Conservation (phyloP, 2,329 filamentous ascomycete species). For the Ascochyta clinopodiicola region DNA sequence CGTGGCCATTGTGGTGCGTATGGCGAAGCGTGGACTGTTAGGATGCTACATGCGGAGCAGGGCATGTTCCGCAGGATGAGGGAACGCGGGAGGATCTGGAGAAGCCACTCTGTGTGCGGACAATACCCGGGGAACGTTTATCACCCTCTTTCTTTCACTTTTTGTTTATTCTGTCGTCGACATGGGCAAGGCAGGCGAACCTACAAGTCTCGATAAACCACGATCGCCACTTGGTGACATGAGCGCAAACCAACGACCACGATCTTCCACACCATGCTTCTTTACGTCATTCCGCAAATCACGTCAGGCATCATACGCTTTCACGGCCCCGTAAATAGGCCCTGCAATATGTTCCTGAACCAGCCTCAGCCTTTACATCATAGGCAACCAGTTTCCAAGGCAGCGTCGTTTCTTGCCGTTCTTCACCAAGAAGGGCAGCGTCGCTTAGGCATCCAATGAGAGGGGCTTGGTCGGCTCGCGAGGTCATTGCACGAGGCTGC, state of each 20-base stretch:
- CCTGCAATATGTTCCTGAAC: not conserved
- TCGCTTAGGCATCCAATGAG: constrained; percentile 2
- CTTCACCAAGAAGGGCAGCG: constrained; percentile 4
- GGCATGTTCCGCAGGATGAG: not conserved
- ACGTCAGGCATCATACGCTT: constrained; percentile 5
- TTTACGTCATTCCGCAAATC: not conserved
- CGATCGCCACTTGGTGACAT: not conserved
- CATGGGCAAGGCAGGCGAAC: not conserved
- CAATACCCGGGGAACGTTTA: not conserved
- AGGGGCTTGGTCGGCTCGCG: constrained; percentile 15
- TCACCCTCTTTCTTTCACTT: not conserved
- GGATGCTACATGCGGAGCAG: not conserved
- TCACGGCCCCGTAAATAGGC: not conserved
- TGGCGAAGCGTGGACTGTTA: not conserved
- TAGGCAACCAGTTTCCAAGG: constrained; percentile 5
- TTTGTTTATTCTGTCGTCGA: not conserved
- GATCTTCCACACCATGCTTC: not conserved
- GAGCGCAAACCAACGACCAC: not conserved
- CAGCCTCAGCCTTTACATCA: constrained; percentile 6
- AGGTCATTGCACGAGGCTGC: constrained; percentile 19
- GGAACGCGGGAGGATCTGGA: constrained; percentile 5
- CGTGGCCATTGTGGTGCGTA: too few species aligned
- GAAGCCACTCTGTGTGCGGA: not conserved
- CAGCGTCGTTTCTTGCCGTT: constrained; percentile 1
- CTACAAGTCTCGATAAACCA: too few species aligned